Percentiles rank a stretch among this genome's conserved stretches.
Conservation (phyloP, 2,329 filamentous ascomycete species). For the Dryadomyces quercivorus region DNA sequence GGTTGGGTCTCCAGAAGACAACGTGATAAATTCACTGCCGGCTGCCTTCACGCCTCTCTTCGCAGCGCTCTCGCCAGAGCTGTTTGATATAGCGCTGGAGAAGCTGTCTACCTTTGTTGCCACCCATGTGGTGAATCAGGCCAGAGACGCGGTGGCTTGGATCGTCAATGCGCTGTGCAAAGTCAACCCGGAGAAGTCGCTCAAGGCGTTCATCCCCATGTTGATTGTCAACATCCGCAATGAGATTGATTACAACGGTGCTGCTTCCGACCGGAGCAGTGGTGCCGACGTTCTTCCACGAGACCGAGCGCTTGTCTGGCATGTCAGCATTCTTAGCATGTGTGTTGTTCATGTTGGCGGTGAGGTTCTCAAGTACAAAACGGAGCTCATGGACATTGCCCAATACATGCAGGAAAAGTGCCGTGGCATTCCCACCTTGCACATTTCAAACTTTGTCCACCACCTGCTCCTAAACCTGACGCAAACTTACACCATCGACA, state of each 20-base stretch:
- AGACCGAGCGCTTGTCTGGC: conserved; percentile 89
- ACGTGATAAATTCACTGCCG: conserved; percentile 88
- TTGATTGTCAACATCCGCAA: conserved; percentile 84
- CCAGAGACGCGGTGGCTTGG: conserved; percentile 95
- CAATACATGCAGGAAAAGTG: conserved; percentile 95
- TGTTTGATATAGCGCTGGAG: conserved; percentile 83
- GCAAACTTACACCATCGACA: conserved; percentile 85
- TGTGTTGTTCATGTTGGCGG: conserved; percentile 91
- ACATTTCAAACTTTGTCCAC: conserved; percentile 96
- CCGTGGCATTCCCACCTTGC: conserved; percentile 83
- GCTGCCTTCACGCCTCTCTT: conserved; percentile 85
- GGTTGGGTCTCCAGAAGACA: conserved; percentile 88
- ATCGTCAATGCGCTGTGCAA: conserved; percentile 96
- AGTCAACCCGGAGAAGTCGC: conserved; percentile 83
- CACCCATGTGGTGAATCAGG: conserved; percentile 92
- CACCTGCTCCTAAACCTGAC: conserved; percentile 91
- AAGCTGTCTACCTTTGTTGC: conserved; percentile 88
- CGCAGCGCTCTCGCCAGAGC: conserved; percentile 78
- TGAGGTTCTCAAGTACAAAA: conserved; percentile 77
- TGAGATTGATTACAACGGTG: conserved; percentile 93
- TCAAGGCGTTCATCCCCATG: conserved; percentile 84
- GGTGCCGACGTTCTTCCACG: conserved; percentile 87
- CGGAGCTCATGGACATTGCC: conserved; percentile 82
- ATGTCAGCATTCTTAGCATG: conserved; percentile 95
- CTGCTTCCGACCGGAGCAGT: conserved; percentile 86